These are phyloP conservation scores for Aspergillus funiculosus DNA, from an alignment of 495 filamentous ascomycete species.

Conservation along the genomic window DNA sequence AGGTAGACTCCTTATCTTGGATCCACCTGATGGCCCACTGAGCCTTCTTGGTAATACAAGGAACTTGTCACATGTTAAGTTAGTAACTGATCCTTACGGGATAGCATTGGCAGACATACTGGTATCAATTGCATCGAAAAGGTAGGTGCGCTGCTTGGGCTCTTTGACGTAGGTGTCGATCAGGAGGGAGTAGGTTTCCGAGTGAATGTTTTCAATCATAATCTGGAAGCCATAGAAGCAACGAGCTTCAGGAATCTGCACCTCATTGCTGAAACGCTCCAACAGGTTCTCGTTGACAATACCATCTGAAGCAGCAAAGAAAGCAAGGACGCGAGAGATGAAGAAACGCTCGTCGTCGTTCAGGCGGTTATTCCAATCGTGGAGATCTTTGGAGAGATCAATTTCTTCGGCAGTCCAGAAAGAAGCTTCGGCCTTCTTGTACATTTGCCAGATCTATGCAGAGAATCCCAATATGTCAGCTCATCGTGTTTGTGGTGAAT, in stretches of 20 bases:
- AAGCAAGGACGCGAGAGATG: constrained; percentile 95
- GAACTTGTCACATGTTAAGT: constrained; percentile 52
- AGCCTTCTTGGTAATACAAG: constrained; percentile 94
- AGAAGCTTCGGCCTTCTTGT: constrained; percentile 99
- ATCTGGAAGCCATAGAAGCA: constrained; percentile 99
- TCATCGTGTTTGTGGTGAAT: constrained; percentile 4
- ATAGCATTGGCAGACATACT: constrained; percentile 48
- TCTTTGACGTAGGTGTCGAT: constrained; percentile 99
- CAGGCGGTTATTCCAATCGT: constrained; percentile 97
- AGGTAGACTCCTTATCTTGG: constrained; percentile 82
- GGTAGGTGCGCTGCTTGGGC: constrained; percentile 86
- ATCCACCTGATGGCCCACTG: constrained; percentile 98
- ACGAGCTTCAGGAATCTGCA: constrained; percentile 94
- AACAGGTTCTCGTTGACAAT: constrained; percentile 99
- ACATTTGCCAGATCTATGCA: constrained; percentile 97
- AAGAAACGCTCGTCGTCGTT: constrained; percentile 98
- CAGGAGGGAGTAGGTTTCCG: constrained; percentile 97
- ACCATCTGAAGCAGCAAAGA: constrained; percentile 98
- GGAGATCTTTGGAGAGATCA: constrained; percentile 94
- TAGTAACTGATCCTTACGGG: neutral
- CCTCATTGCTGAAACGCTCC: constrained; percentile 94
- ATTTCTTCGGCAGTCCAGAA: constrained; percentile 99
- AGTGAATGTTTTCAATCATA: constrained; percentile 99
- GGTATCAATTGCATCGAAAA: constrained; percentile 98
- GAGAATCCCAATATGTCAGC: constrained; percentile 14